Conservation (phyloP, 2,329 filamentous ascomycete species). For the Botryotinia calthae region DNA sequence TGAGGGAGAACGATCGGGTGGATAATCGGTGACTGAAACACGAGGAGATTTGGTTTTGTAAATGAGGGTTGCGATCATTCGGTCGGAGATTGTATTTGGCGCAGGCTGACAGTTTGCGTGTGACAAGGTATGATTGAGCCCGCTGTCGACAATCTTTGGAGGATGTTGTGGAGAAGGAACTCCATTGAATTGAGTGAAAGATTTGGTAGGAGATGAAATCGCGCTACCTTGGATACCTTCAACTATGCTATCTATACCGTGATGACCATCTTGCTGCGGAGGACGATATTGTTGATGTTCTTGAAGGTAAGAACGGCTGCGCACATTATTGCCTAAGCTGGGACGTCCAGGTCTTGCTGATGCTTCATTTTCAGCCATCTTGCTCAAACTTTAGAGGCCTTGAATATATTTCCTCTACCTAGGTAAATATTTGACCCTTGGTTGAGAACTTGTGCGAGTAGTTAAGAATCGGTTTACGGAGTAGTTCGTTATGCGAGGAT, state of each 20-base stretch:
- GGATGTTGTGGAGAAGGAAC: constrained; percentile 59
- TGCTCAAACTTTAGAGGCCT: not conserved
- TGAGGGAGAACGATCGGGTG: constrained; percentile 40
- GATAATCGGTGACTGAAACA: constrained; percentile 40
- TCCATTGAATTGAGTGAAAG: constrained; percentile 55
- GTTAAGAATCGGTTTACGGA: not conserved
- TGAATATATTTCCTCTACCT: not conserved
- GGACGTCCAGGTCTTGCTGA: constrained; percentile 30
- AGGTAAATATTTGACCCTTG: not conserved
- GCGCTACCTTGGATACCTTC: constrained; percentile 50
- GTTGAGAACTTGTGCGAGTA: not conserved
- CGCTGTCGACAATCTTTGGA: constrained; percentile 60
- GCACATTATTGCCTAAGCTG: constrained; percentile 43
- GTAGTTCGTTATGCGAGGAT: not conserved
- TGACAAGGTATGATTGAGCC: constrained; percentile 59
- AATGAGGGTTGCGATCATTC: constrained; percentile 61
- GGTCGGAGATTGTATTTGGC: constrained; percentile 48
- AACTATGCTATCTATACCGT: constrained; percentile 64
- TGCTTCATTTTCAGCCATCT: constrained; percentile 16
- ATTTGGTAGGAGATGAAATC: constrained; percentile 42
- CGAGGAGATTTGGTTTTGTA: constrained; percentile 51
- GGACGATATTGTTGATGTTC: constrained; percentile 64
- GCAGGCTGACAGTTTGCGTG: constrained; percentile 61
- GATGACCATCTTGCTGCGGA: constrained; percentile 50
- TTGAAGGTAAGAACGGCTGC: constrained; percentile 60